These are phyloP conservation scores for Fraxinus quadrangulata DNA, from an alignment of 257 asterid genomes.

Conservation along the genomic window DNA sequence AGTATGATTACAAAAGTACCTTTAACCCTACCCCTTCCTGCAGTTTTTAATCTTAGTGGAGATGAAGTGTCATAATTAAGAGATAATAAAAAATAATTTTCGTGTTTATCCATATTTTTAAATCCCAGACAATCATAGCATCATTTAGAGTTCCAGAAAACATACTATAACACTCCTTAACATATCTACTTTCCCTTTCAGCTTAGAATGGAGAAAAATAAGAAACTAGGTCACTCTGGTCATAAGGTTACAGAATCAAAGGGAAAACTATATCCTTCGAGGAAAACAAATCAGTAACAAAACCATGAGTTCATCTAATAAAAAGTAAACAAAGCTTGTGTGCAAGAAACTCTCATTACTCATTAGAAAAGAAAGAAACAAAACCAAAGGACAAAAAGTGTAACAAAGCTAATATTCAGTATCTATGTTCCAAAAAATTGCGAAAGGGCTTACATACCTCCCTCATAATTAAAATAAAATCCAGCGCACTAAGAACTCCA, in stretches of 20 bases:
- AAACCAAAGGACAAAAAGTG: neutral
- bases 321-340: constrained; percentile 3
- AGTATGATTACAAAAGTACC: neutral
- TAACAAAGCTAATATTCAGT: constrained; percentile 10
- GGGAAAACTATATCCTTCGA: neutral
- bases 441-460: constrained; percentile 57
- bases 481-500: constrained; percentile 85
- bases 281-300: neutral
- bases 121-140: neutral
- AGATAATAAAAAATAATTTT: too few relatives aligned
- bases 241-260: neutral
- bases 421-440: constrained; percentile 13
- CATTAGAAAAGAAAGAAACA: neutral
- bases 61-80: neutral
- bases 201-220: neutral
- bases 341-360: neutral
- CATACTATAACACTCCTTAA: too few relatives aligned
- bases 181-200: neutral
- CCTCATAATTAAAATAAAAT: constrained; percentile 84
- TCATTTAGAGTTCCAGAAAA: neutral
- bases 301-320: neutral
- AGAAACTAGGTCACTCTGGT: neutral
- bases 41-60: too few relatives aligned
- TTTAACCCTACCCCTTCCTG: neutral
- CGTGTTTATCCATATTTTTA: neutral